phyloP scores from a whole-genome alignment of 2,329 filamentous ascomycete species.

The Epichloe baconii region DNA sequence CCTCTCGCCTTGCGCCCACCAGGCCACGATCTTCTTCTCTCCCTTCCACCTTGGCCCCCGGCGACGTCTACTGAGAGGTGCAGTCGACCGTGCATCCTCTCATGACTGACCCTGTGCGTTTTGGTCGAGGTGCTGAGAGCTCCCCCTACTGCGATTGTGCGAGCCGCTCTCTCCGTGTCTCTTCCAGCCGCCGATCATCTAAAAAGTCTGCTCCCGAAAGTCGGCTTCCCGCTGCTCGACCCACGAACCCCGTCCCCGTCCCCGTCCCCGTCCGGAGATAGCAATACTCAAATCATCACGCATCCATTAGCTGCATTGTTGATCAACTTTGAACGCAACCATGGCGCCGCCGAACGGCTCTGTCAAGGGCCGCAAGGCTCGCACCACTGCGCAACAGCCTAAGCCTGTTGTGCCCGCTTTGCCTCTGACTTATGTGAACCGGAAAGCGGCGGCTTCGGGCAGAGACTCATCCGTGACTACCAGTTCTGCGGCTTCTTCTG shows the following conservation, averaged over 20 bases:
- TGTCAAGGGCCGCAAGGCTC: slow-evolving; percentile 19
- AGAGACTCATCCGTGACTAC: slow-evolving; percentile 6
- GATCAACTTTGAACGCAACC: slow-evolving; percentile 1
- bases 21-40: slow-evolving; percentile 2
- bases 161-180: not conserved
- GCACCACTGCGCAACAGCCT: slow-evolving; percentile 16
- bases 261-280: not conserved
- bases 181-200: not conserved
- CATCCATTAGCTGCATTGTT: not conserved
- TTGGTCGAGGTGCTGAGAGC: slow-evolving; percentile 19
- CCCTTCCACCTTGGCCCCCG: slow-evolving; percentile 4
- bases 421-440: slow-evolving; percentile 26
- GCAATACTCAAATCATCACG: not conserved
- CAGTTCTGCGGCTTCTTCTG: slow-evolving; percentile 7
- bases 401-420: slow-evolving; percentile 26
- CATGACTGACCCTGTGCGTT: slow-evolving; percentile 19
- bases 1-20: slow-evolving; percentile 1
- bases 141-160: too few species aligned
- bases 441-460: slow-evolving; percentile 21
- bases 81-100: slow-evolving; percentile 11
- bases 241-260: not conserved
- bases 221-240: not conserved
- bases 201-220: not conserved
- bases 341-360: slow-evolving; percentile 24
- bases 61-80: slow-evolving; percentile 11